Base-by-base conservation (phyloP, 2,329 filamentous ascomycete species). In the Pestalotiopsis sp. region DNA sequence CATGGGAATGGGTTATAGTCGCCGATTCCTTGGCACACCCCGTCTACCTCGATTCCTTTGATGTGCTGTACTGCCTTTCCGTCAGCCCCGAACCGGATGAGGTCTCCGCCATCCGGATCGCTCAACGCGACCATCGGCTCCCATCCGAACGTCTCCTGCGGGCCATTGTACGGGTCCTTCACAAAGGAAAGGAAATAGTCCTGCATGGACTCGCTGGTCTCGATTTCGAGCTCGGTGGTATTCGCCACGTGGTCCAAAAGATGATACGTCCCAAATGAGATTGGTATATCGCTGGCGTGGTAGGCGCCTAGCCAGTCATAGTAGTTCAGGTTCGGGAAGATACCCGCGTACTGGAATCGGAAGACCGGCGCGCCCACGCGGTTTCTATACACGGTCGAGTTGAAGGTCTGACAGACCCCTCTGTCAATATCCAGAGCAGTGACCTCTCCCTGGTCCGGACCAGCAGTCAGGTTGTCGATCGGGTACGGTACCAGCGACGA, bases 241-340 rank as follows among this genome's bases (percentile, higher is more conserved):
- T 69, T 68, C 9, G 72, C 73, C 1, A 75, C 69, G 61, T 71
- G 67, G 36, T 73, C 72, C 59, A 74, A 65, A 17, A 74, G 68
- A 3, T 66, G 64, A 67, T 81, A 79, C 1, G 81, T 82, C 2
- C 80, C 81, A 71, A 83, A 81, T 31, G 79, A 69, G 71, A 83
- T 69, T 13, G 80, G 78, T 25, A 81, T 72, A 63, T 83, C 81
- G 6, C 74, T 74, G 56, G 75, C 76, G 68, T 84, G 83, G 65
- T 81, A 84, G 1, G 81, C 82, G 5, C 82, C 82, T 59, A 83
- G 75, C 80, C 81, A 84, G 2, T 74, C 68, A 31, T 74, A 73
- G 0, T 78, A 78, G 14, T 78, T 77, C 64, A 83, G 77, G 68
- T 84, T 83, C 23, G 79, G 73, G 71, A 82, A 84, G 66, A 80